Evolutionary conservation across 495 filamentous ascomycete genomes (phyloP).

Genomic region (Xylaria acuta): DNA sequence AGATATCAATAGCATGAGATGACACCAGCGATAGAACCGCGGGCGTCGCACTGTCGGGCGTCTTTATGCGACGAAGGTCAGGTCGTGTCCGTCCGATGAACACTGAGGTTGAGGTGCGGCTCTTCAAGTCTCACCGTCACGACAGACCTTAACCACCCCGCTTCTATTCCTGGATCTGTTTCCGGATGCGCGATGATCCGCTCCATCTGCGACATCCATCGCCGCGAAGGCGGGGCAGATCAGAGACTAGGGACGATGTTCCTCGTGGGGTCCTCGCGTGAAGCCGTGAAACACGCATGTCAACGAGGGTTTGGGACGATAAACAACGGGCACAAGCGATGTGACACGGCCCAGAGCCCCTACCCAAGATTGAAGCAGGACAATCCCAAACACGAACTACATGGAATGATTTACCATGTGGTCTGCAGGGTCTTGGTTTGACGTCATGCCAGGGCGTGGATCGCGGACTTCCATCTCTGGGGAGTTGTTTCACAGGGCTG

Average conservation of each 20-base stretch:
- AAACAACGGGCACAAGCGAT: conserved; percentile 9
- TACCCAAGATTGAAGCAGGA: conserved; percentile 1
- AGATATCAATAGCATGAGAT: conserved; percentile 7
- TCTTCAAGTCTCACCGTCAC: conserved; percentile 14
- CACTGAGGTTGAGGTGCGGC: conserved; percentile 4
- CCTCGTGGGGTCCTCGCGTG: neutral
- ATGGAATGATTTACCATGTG: conserved; percentile 11
- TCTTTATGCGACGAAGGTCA: neutral
- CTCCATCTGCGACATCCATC: conserved; percentile 13
- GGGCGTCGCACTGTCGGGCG: neutral
- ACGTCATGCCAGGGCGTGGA: conserved; percentile 10
- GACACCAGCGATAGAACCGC: neutral
- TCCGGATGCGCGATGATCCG: conserved; percentile 24
- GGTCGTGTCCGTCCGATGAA: conserved; percentile 4
- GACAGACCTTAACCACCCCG: conserved; percentile 12
- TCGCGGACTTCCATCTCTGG: conserved; percentile 5
- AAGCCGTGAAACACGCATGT: conserved; percentile 23
- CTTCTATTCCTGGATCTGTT: conserved; percentile 18
- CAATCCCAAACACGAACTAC: conserved; percentile 13
- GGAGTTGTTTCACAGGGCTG: conserved; percentile 20
- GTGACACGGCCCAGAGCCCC: conserved; percentile 21
- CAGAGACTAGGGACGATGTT: neutral
- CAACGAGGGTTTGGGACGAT: conserved; percentile 17
- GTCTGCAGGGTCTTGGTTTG: conserved; percentile 11
- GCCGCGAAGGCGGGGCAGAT: conserved; percentile 12